These are phyloP conservation scores for Aegilops longissima DNA, from an alignment of 176 grass and related monocot genomes.

Conservation along the genomic window DNA sequence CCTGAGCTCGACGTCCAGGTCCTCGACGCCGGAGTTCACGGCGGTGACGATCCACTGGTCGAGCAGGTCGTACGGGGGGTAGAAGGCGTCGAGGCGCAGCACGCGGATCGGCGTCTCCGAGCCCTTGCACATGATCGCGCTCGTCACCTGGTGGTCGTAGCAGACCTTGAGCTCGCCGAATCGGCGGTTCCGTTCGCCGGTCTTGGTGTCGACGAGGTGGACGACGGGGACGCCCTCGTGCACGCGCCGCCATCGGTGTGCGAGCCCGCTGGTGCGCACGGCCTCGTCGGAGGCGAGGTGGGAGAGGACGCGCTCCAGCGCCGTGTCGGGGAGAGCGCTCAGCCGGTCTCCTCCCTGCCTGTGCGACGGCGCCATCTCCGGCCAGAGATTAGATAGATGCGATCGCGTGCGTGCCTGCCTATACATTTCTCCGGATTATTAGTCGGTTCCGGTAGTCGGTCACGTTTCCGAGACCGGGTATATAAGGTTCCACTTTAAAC, in stretches of 20 bases:
- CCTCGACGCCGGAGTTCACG: neutral
- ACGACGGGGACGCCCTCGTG: constrained; percentile 10
- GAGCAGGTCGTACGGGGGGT: neutral
- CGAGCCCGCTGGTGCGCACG: neutral
- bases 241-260: neutral
- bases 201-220: neutral
- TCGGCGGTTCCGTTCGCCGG: neutral
- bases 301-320: neutral
- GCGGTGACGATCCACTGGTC: neutral
- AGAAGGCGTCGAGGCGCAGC: neutral
- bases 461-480: no score
- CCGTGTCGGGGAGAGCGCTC: neutral
- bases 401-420: neutral
- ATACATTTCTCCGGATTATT: no score
- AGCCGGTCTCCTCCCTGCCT: neutral
- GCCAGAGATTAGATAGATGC: neutral
- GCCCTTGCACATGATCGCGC: neutral
- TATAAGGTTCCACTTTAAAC: no score
- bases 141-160: constrained; percentile 9
- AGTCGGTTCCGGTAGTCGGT: no score
- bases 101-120: neutral
- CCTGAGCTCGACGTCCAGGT: neutral
- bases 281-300: neutral
- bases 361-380: neutral
- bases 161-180: neutral